A percentile compares a stretch with the other conserved stretches of the same genome.
Conservation (phyloP, 129 eudicot species). For the Flaveria bidentis region DNA sequence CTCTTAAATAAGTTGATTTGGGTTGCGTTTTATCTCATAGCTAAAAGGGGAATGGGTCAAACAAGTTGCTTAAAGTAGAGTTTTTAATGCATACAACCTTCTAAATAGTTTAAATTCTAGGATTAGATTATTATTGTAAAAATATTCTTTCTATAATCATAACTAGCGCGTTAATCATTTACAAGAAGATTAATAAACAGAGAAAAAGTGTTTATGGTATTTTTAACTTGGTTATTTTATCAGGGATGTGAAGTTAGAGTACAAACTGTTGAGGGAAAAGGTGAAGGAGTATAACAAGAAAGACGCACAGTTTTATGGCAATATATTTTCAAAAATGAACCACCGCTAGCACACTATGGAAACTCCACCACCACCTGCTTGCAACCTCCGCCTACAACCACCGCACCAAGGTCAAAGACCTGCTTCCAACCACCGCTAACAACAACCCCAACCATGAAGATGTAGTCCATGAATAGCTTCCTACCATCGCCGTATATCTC, state of each 20-base stretch:
- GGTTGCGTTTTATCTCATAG: background rate
- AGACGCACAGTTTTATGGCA: constrained; percentile 38
- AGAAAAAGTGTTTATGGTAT: background rate
- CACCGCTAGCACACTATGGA: no score
- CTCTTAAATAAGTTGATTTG: background rate
- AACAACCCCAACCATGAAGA: no score
- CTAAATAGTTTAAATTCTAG: background rate
- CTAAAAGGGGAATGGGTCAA: background rate
- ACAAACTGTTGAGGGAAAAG: constrained; percentile 48
- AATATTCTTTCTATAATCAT: background rate
- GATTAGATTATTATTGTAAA: background rate
- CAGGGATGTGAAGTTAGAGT: constrained; percentile 56
- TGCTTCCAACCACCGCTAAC: no score
- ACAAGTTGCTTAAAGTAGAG: background rate
- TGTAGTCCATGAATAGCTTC: no score
- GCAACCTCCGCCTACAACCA: no score
- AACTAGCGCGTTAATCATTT: background rate
- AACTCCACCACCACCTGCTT: no score
- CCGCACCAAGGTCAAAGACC: no score
- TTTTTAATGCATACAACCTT: background rate
- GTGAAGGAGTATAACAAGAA: constrained; percentile 48
- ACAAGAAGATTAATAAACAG: background rate
- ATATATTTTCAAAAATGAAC: constrained; percentile 40
- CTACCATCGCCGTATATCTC: no score
- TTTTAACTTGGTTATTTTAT: background rate